Evolutionary conservation across 768 basidiomycete species (phyloP), one percentile per base, ranked within the genome.

Genomic region (Pisolithus orientalis): DNA sequence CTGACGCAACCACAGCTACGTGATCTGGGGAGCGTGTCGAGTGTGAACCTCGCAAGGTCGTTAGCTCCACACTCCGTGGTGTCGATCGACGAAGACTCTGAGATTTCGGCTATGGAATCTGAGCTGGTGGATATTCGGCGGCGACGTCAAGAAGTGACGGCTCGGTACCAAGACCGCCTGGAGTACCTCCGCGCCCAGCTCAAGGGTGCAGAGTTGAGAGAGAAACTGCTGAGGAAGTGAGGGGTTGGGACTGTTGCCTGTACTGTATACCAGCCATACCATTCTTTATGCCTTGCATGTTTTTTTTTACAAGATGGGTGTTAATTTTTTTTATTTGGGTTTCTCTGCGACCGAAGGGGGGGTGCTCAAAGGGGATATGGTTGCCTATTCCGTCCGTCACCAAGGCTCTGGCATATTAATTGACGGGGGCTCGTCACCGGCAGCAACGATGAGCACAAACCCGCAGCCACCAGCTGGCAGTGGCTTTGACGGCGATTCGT

Each of bases 161-260:
- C 70, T 57, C 78, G 88, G 58, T 92, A 92, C 60, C 84, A 87
- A 51, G 78, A 78, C 32, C 82, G 89, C 44, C 65, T 92, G 62
- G 88, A 90, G 56, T 92, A 87, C 63, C 70, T 92, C 59, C 80
- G 85, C 34, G 90, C 90, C 37, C 85, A 87, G 69, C 64, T 92
- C 63, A 90, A 90, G 69, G 85, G 86, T 17, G 90, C 88, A 1
- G 85, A 90, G 70, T 65, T 92, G 61, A 87, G 86, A 56, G 90
- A 92, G 72, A 88, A 89, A 65, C 68, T 92, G 59, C 58, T 86
- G 73, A 81, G 79, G 63, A 84, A 78, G 64, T 83, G 58, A 73
- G 43, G 25, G 27, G 47, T n/a, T 46, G 28, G 40, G 32, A 31
- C 39, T 4, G 29, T 44, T 51, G 44, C 50, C 42, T 42, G 31